phyloP scores from a whole-genome alignment of 2,329 filamentous ascomycete species.

The Phialophora expanda region DNA sequence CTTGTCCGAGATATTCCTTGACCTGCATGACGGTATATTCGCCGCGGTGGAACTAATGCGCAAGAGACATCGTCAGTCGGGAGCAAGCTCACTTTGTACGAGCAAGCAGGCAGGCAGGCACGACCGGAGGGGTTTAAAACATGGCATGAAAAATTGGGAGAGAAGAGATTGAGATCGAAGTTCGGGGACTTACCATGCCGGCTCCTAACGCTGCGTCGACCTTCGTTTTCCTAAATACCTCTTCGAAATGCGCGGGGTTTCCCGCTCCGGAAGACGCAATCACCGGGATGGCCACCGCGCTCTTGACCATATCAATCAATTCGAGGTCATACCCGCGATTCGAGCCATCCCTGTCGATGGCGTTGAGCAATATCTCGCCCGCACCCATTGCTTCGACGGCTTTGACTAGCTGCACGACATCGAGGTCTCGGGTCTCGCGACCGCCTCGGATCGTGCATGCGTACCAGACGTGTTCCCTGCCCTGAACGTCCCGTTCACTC shows the following conservation, averaged over 20 bases:
- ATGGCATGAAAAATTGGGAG: background rate
- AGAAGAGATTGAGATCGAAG: background rate
- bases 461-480: conserved; percentile 90
- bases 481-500: conserved; percentile 67
- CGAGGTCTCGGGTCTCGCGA: conserved; percentile 89
- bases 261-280: conserved; percentile 95
- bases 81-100: background rate
- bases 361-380: conserved; percentile 94
- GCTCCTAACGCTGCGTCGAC: conserved; percentile 94
- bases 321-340: conserved; percentile 95
- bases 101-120: background rate
- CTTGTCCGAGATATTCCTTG: conserved; percentile 76
- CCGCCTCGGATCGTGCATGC: conserved; percentile 97
- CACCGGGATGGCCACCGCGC: conserved; percentile 85
- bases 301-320: conserved; percentile 85
- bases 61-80: conserved; percentile 20
- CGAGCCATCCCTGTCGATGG: conserved; percentile 95
- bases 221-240: conserved; percentile 83
- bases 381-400: conserved; percentile 96
- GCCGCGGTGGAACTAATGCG: conserved; percentile 76
- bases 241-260: conserved; percentile 81
- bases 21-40: conserved; percentile 96
- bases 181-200: conserved; percentile 70
- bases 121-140: background rate
- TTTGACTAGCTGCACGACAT: conserved; percentile 83